Conservation (phyloP, 2,329 filamentous ascomycete species). For the Scleromitrula shiraiana region DNA sequence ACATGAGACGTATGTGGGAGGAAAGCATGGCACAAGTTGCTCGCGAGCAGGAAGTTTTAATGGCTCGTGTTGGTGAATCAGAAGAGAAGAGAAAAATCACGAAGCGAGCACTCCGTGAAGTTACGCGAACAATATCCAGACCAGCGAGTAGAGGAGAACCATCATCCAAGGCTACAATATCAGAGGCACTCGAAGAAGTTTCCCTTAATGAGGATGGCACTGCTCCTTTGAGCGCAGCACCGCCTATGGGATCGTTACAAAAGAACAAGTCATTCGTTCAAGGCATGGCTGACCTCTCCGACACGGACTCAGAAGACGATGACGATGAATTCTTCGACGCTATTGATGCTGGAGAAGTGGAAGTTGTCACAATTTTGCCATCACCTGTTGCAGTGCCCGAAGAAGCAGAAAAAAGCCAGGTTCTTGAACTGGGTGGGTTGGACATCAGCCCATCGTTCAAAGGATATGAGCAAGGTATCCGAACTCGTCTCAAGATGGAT, state of each 20-base stretch:
- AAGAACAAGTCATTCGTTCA: constrained; percentile 62
- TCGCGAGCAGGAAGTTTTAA: constrained; percentile 83
- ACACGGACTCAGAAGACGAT: constrained; percentile 68
- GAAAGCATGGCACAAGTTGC: constrained; percentile 98
- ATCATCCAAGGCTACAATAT: constrained; percentile 22
- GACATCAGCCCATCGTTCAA: constrained; percentile 73
- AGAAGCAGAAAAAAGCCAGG: constrained; percentile 31
- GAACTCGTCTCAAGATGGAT: constrained; percentile 76
- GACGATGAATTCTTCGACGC: constrained; percentile 97
- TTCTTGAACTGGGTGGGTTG: constrained; percentile 38
- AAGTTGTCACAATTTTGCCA: constrained; percentile 62
- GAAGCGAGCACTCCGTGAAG: constrained; percentile 82
- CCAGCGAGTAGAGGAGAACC: constrained; percentile 22
- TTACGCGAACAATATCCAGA: constrained; percentile 56
- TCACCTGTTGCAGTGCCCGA: constrained; percentile 30
- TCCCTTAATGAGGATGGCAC: constrained; percentile 32
- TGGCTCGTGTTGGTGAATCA: constrained; percentile 79
- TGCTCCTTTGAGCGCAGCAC: constrained; percentile 31
- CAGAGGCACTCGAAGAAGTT: constrained; percentile 31
- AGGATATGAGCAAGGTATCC: constrained; percentile 85
- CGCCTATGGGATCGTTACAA: constrained; percentile 39
- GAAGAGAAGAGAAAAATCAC: constrained; percentile 85
- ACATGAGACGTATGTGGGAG: constrained; percentile 94
- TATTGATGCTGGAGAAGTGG: constrained; percentile 84
- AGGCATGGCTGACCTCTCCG: constrained; percentile 60